phyloP scores from a whole-genome alignment of 306 rosid genomes.

The Erythrophleum fordii region DNA sequence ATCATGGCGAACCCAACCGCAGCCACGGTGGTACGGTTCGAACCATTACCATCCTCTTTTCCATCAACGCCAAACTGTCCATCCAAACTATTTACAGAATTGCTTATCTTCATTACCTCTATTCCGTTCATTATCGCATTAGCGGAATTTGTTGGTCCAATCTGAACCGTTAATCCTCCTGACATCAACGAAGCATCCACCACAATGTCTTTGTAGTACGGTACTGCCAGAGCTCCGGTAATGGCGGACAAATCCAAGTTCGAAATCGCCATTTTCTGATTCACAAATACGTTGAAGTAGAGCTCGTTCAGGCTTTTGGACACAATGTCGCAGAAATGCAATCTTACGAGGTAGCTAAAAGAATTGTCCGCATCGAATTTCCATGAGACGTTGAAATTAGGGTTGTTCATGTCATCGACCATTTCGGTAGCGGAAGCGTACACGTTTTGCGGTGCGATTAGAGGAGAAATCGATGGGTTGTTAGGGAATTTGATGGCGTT shows the following conservation, averaged over 20 bases:
- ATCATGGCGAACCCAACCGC: constrained; percentile 49
- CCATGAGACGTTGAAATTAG: constrained; percentile 43
- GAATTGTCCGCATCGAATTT: constrained; percentile 35
- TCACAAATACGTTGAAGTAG: constrained; percentile 41
- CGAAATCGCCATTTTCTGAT: constrained; percentile 41
- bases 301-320: constrained; percentile 34
- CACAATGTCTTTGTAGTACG: constrained; percentile 48
- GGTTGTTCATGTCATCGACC: constrained; percentile 23
- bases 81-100: constrained; percentile 48
- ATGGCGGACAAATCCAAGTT: constrained; percentile 38
- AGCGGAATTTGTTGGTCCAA: constrained; percentile 25
- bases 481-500: constrained; percentile 33
- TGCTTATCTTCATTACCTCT: constrained; percentile 53
- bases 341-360: constrained; percentile 32
- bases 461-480: background rate
- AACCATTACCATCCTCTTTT: background rate
- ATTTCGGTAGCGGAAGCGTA: constrained; percentile 41
- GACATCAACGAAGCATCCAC: constrained; percentile 44
- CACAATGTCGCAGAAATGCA: constrained; percentile 48
- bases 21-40: constrained; percentile 24
- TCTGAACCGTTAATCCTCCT: constrained; percentile 35
- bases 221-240: constrained; percentile 30
- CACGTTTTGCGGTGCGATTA: constrained; percentile 43
- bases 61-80: constrained; percentile 49
- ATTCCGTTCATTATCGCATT: constrained; percentile 50